phyloP scores from a whole-genome alignment of 371 early-diverging fungal genomes.

The Mucor saturninus region DNA sequence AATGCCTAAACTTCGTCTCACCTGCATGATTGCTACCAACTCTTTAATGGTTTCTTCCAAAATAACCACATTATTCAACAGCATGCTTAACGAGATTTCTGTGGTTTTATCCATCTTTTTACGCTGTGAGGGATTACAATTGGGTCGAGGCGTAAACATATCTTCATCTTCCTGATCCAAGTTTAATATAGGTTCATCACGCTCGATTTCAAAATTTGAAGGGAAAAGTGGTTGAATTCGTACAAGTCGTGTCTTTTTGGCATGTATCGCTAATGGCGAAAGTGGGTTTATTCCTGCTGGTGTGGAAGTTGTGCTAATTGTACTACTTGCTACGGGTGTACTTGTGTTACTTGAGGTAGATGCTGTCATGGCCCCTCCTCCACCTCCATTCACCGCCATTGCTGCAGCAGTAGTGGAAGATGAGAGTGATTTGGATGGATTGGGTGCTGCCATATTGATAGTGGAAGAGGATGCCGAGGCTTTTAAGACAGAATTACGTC shows the following conservation, averaged over 20 bases:
- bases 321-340: no score
- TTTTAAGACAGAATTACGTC: background rate
- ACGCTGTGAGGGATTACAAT: constrained; percentile 33
- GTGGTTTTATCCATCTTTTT: constrained; percentile 20
- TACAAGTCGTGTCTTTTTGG: constrained; percentile 44
- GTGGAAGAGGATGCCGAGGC: background rate
- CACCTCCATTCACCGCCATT: background rate
- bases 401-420: background rate
- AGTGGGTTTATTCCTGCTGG: constrained; percentile 23
- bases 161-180: constrained; percentile 56
- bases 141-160: constrained; percentile 46
- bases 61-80: constrained; percentile 88
- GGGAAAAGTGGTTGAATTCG: constrained; percentile 67
- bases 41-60: constrained; percentile 93
- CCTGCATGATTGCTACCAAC: constrained; percentile 82
- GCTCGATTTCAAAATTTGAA: constrained; percentile 59
- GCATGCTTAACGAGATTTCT: constrained; percentile 62
- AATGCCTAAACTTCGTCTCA: constrained; percentile 76
- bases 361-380: background rate
- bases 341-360: constrained; percentile 1
- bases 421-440: background rate
- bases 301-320: no score
- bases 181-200: constrained; percentile 45
- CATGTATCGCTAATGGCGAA: constrained; percentile 48
- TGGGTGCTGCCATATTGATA: background rate